These are phyloP conservation scores for Phylloboletellus chloephorus DNA, from an alignment of 1,284 basidiomycete genomes.

Conservation along the genomic window DNA sequence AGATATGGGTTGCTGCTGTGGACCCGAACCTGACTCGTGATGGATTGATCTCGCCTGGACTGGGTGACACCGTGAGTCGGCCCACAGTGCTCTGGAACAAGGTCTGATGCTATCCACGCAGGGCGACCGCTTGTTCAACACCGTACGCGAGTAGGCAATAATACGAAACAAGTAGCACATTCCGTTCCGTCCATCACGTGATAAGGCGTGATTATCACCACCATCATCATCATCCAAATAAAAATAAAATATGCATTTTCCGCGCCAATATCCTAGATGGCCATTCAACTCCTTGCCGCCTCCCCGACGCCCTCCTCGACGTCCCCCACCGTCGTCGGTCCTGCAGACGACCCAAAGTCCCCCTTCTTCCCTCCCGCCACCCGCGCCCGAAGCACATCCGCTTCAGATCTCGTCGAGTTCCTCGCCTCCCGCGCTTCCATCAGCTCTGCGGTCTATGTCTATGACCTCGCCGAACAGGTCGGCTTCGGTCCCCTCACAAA, in stretches of 20 bases:
- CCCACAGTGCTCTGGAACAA: background rate
- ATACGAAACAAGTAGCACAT: background rate
- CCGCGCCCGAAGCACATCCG: constrained; percentile 40
- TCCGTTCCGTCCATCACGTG: constrained; percentile 22
- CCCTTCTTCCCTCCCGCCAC: constrained; percentile 14
- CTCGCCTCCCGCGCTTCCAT: constrained; percentile 49
- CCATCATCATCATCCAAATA: constrained; percentile 16
- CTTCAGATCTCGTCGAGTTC: constrained; percentile 63
- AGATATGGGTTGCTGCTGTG: constrained; percentile 84
- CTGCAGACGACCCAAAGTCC: constrained; percentile 22
- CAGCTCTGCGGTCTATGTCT: constrained; percentile 70
- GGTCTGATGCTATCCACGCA: constrained; percentile 23
- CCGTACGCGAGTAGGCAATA: constrained; percentile 37
- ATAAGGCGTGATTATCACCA: constrained; percentile 27
- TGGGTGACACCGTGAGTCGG: constrained; percentile 80
- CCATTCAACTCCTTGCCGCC: constrained; percentile 11
- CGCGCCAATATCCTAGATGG: constrained; percentile 14
- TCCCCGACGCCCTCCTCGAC: constrained; percentile 5
- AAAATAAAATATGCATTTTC: background rate
- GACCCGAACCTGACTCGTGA: constrained; percentile 67
- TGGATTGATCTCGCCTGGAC: constrained; percentile 80
- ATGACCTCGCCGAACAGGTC: constrained; percentile 74
- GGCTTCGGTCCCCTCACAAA: constrained; percentile 72
- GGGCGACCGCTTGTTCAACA: constrained; percentile 67
- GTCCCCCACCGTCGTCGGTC: constrained; percentile 22